Evolutionary conservation across 306 rosid species (phyloP).

Genomic region (Fagus crenata): DNA sequence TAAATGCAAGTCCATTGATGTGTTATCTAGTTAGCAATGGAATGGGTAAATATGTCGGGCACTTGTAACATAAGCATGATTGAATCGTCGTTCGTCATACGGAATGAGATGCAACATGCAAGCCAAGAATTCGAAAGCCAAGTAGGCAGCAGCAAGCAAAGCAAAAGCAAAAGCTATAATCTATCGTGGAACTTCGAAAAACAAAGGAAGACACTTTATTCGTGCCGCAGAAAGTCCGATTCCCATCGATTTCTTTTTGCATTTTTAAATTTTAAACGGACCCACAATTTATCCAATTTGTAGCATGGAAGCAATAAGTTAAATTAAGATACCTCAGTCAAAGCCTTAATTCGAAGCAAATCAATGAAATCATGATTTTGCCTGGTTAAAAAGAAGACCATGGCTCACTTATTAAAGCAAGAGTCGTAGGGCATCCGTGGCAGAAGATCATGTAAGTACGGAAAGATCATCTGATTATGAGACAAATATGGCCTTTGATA

Average conservation of each 20-base stretch:
- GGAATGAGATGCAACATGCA: not conserved
- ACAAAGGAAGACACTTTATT: not conserved
- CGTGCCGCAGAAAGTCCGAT: not conserved
- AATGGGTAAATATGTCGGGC: too few relatives aligned
- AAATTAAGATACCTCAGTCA: too few relatives aligned
- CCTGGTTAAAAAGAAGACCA: too few relatives aligned
- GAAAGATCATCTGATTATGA: slow-evolving; percentile 11
- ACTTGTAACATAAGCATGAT: not conserved
- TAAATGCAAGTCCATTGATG: too few relatives aligned
- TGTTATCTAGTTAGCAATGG: too few relatives aligned
- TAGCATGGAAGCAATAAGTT: too few relatives aligned
- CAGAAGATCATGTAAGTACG: slow-evolving; percentile 6
- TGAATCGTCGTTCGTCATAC: not conserved
- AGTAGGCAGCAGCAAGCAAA: not conserved
- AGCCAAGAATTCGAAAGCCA: not conserved
- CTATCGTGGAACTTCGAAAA: too few relatives aligned
- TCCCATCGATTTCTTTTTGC: not conserved
- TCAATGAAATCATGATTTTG: too few relatives aligned
- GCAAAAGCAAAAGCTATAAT: not conserved
- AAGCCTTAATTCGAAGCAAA: too few relatives aligned
- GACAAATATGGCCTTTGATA: slow-evolving; percentile 12
- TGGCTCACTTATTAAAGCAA: not conserved
- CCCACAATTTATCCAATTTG: too few relatives aligned
- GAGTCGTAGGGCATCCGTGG: not conserved
- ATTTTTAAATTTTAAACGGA: too few relatives aligned